A percentile compares a stretch with the other conserved stretches of the same genome.
phyloP scores from a whole-genome alignment of 2,329 filamentous ascomycete species.

The Penicillium polonicum region DNA sequence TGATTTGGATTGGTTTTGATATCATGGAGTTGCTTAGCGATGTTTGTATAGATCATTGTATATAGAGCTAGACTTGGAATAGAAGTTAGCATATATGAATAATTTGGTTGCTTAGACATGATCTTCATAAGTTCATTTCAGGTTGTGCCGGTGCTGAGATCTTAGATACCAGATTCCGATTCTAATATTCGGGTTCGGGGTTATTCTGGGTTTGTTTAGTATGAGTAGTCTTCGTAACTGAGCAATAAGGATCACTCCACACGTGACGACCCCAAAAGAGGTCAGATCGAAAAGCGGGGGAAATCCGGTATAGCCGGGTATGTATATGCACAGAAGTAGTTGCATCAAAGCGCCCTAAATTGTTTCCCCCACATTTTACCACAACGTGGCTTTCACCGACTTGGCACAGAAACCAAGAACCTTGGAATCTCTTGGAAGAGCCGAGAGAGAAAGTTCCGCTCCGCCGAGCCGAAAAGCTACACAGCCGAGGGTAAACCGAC shows the following conservation, averaged over 20 bases:
- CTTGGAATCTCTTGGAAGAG: neutral
- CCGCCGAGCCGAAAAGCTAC: slow-evolving; percentile 18
- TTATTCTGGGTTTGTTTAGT: too few relatives aligned
- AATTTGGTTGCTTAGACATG: slow-evolving; percentile 36
- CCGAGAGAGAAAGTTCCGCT: slow-evolving; percentile 14
- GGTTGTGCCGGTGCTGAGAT: too few relatives aligned
- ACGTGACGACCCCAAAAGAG: too few relatives aligned
- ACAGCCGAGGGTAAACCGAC: neutral
- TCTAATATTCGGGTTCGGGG: too few relatives aligned
- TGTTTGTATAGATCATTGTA: neutral
- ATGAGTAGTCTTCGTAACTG: too few relatives aligned
- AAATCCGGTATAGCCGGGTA: neutral
- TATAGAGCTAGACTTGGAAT: neutral
- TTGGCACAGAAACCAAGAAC: neutral
- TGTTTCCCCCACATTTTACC: neutral
- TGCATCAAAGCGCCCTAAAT: neutral
- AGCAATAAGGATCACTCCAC: neutral
- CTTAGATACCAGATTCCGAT: too few relatives aligned
- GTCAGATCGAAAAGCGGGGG: neutral
- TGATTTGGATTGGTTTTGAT: slow-evolving; percentile 11
- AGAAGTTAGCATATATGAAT: neutral
- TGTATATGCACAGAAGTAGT: neutral
- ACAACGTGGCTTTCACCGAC: neutral
- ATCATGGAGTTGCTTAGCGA: slow-evolving; percentile 12
- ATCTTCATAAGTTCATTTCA: slow-evolving; percentile 32